phyloP scores from a whole-genome alignment of 2,329 filamentous ascomycete species.

The Cercospora zeina region DNA sequence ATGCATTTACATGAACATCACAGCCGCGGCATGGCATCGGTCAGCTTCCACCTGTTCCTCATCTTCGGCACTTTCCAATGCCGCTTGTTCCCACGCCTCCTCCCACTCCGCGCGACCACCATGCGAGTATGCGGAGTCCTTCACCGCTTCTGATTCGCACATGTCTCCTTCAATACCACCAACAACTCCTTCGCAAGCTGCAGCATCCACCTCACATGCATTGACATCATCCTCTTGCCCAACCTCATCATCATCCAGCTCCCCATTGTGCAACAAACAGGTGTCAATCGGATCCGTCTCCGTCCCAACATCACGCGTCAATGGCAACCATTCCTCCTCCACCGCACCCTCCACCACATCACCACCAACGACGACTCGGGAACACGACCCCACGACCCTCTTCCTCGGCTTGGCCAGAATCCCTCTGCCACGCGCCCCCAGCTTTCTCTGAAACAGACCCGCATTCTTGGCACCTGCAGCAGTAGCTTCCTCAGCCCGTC shows the following conservation, averaged over 20 bases:
- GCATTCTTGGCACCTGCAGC: background rate
- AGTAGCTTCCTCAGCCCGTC: background rate
- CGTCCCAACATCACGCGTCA: background rate
- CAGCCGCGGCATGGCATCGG: background rate
- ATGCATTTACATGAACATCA: background rate
- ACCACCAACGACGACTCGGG: background rate
- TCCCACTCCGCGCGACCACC: background rate
- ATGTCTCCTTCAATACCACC: background rate
- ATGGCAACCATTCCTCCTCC: background rate
- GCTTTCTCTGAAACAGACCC: background rate
- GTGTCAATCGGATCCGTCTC: constrained; percentile 3
- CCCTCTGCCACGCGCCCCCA: background rate
- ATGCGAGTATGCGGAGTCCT: background rate
- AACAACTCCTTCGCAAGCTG: background rate
- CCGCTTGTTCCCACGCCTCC: background rate
- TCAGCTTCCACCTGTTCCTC: background rate
- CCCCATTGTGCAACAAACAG: background rate
- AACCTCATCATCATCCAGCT: background rate
- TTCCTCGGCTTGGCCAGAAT: background rate
- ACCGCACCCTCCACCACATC: background rate
- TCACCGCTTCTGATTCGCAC: background rate
- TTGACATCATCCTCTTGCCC: background rate
- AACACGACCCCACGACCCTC: background rate
- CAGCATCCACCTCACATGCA: background rate
- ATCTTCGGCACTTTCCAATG: background rate